phyloP scores from a whole-genome alignment of 176 grass and related monocot genomes.

The Oryza glaberrima region DNA sequence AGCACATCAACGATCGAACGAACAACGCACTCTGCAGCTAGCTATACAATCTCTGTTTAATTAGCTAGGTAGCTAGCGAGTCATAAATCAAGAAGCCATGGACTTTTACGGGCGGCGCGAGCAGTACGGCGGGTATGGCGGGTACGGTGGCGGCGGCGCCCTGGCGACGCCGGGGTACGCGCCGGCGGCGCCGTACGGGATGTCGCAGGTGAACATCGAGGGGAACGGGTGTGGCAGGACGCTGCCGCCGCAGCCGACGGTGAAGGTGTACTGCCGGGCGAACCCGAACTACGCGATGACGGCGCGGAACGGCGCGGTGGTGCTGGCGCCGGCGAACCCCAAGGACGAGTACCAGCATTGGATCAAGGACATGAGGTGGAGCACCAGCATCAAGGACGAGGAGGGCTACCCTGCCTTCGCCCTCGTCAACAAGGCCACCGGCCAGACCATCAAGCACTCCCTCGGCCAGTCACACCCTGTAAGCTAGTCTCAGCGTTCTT shows the following conservation, averaged over 20 bases:
- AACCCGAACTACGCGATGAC: constrained; percentile 61
- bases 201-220: constrained; percentile 64
- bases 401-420: constrained; percentile 82
- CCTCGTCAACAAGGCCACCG: constrained; percentile 77
- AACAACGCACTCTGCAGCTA: background rate
- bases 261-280: constrained; percentile 74
- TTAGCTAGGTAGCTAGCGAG: no score
- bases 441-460: constrained; percentile 87
- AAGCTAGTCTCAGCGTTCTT: background rate
- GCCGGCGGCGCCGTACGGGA: constrained; percentile 50
- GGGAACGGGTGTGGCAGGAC: constrained; percentile 35
- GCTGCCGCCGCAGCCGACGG: constrained; percentile 66
- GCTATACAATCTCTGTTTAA: no score
- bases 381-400: constrained; percentile 75
- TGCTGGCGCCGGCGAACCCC: constrained; percentile 68
- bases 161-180: constrained; percentile 60
- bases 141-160: constrained; percentile 9
- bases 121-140: background rate
- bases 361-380: constrained; percentile 90
- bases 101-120: constrained; percentile 4
- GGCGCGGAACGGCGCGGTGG: constrained; percentile 53
- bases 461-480: constrained; percentile 75
- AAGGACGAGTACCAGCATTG: constrained; percentile 89
- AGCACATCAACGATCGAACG: background rate
- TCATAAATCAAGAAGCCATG: constrained; percentile 7